Evolutionary conservation across 768 basidiomycete species (phyloP), one percentile per base, ranked within the genome.

Genomic region (Boletus vinaceobasis): DNA sequence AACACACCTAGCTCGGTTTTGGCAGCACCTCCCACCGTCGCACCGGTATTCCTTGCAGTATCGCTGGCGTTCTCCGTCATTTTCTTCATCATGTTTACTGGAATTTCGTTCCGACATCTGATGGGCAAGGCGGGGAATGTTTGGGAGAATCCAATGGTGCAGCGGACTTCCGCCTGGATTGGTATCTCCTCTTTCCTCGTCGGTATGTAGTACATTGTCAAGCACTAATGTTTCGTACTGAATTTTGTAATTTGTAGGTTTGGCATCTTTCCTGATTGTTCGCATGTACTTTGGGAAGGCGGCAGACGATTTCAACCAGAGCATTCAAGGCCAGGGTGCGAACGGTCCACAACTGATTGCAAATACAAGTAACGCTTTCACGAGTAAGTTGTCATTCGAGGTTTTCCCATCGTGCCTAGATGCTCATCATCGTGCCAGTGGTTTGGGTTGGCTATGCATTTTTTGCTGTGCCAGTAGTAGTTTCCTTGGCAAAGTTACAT

Each of bases 221-320:
- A 21, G 11, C 7, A 19, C 31, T 48, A 7, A 35, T 5, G 27
- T 38, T 26, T 48, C 19, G 17, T 43, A 15, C 58, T 33, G 37
- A 53, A 38, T 7, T 48, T 32, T 45, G 33, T 48, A 17, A 44
- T 32, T 15, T 35, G 42, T 15, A 89, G 88, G 88, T 14, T 68
- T 88, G 54, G 83, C 82, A 3, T 75, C 86, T 9, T 87, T 88
- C 73, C 75, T 89, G 19, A 77, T 91, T 55, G 71, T 87, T 50
- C 82, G 87, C 56, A 87, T 92, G 81, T 89, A 85, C 82, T 89
- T 89, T 57, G 87, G 85, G 19, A 89, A 90, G 69, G 83, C 88
- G 2, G 82, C 85, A 0, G 79, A 85, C 49, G 88, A 90, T 63
- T 91, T 92, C 72, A 92, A 92, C 66, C 64, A 73, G 42, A 81